These are phyloP conservation scores for Pichia rugopelliculosa DNA, from an alignment of 805 yeast species.

Conservation along the genomic window DNA sequence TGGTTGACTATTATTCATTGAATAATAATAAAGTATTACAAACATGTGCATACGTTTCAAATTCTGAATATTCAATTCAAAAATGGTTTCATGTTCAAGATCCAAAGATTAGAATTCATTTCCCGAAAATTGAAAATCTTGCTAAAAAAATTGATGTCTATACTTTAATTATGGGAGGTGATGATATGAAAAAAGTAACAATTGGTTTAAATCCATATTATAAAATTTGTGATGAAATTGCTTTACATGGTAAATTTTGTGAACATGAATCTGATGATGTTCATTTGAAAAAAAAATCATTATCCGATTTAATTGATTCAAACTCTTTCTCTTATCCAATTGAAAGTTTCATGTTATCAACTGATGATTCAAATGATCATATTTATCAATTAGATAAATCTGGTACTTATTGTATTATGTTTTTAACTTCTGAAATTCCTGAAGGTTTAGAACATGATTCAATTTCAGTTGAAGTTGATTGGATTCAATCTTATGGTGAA, in stretches of 20 bases:
- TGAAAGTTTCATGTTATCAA: slow-evolving; percentile 13
- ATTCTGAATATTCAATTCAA: slow-evolving; percentile 13
- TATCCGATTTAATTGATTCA: slow-evolving; percentile 17
- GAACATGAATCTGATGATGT: slow-evolving; percentile 15
- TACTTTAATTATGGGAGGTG: slow-evolving; percentile 19
- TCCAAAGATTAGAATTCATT: slow-evolving; percentile 15
- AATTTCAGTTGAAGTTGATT: slow-evolving; percentile 19
- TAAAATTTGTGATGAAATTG: slow-evolving; percentile 28
- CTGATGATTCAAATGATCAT: slow-evolving; percentile 5
- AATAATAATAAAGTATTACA: slow-evolving; percentile 19
- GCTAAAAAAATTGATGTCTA: slow-evolving; percentile 13
- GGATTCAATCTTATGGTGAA: slow-evolving; percentile 29
- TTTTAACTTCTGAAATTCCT: slow-evolving; percentile 15
- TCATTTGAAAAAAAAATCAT: slow-evolving; percentile 6
- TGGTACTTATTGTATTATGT: slow-evolving; percentile 23
- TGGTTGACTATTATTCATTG: slow-evolving; percentile 20
- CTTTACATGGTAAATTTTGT: slow-evolving; percentile 19
- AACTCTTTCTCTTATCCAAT: slow-evolving; percentile 14
- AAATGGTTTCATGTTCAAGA: background rate
- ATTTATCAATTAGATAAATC: slow-evolving; percentile 16
- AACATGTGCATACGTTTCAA: slow-evolving; percentile 27
- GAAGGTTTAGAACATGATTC: slow-evolving; percentile 2
- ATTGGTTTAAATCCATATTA: slow-evolving; percentile 19
- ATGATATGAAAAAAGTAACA: slow-evolving; percentile 20
- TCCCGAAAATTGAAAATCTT: slow-evolving; percentile 5